Percentiles rank a stretch among this genome's conserved stretches.
These are phyloP conservation scores for Fraxinus baroniana DNA, from an alignment of 305 asterid species.

Conservation along the genomic window DNA sequence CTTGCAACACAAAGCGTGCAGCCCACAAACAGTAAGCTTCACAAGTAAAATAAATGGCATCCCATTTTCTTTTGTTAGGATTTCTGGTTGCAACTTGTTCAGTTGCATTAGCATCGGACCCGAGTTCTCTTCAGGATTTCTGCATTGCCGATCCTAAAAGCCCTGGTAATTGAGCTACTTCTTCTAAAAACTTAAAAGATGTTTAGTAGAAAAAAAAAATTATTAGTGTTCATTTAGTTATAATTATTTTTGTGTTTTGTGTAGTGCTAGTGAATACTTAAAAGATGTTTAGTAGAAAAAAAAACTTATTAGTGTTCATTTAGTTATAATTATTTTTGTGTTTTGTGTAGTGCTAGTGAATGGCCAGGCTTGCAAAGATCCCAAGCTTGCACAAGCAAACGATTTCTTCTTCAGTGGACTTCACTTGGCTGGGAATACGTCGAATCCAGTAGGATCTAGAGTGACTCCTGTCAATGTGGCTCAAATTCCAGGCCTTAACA, in stretches of 20 bases:
- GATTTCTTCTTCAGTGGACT: slow-evolving; percentile 30
- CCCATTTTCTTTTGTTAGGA: slow-evolving; percentile 3
- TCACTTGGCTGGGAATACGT: slow-evolving; percentile 3
- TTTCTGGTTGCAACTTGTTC: slow-evolving; percentile 13
- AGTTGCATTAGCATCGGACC: slow-evolving; percentile 22
- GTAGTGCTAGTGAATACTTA: slow-evolving; percentile 20
- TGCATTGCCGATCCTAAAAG: slow-evolving; percentile 20
- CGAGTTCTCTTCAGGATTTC: slow-evolving; percentile 29
- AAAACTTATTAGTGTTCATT: background rate
- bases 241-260: background rate
- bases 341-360: slow-evolving; percentile 16
- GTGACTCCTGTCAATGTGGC: slow-evolving; percentile 14
- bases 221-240: background rate
- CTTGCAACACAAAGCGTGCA: background rate
- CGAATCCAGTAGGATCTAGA: background rate
- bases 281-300: background rate
- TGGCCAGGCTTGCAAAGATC: slow-evolving; percentile 28
- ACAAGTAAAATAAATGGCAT: background rate
- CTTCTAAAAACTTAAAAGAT: too few relatives aligned
- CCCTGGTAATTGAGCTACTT: slow-evolving; percentile 2
- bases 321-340: background rate
- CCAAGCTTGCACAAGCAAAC: slow-evolving; percentile 14
- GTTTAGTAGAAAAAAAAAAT: background rate
- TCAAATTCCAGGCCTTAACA: slow-evolving; percentile 32
- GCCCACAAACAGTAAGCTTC: background rate